A percentile compares a stretch with the other conserved stretches of the same genome.
These are phyloP conservation scores for Marchantia polymorpha DNA, from an alignment of 225 moss, liverwort and hornwort genomes.

Conservation along the genomic window DNA sequence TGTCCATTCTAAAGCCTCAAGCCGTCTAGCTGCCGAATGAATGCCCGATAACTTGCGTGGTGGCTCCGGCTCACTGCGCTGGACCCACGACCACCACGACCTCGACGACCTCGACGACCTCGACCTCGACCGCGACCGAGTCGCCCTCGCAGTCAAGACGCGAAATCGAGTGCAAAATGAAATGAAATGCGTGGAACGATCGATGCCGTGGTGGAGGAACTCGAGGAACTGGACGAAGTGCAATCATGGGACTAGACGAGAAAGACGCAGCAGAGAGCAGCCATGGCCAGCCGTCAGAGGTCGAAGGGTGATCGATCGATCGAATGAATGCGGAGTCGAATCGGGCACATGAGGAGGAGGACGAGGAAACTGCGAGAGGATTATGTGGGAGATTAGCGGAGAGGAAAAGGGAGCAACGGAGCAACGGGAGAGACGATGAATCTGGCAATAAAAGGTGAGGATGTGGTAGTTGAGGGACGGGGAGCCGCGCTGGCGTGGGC, in stretches of 20 bases:
- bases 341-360: background rate
- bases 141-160: background rate
- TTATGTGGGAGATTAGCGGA: background rate
- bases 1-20: constrained; percentile 13
- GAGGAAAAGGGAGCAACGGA: background rate
- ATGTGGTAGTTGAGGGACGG: constrained; percentile 4
- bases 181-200: no score
- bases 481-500: constrained; percentile 9
- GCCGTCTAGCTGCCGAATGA: constrained; percentile 10
- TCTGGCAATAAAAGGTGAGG: constrained; percentile 1
- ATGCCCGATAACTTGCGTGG: constrained; percentile 13
- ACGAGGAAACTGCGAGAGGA: background rate
- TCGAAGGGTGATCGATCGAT: background rate
- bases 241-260: no score
- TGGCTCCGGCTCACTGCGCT: background rate
- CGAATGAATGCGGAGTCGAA: background rate
- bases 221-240: background rate
- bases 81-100: background rate
- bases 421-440: background rate
- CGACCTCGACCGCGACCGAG: background rate
- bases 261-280: background rate
- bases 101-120: background rate
- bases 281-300: background rate
- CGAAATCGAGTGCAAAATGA: no score
- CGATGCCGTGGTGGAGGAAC: background rate